Base-by-base conservation (phyloP, 768 basidiomycete genomes). In the Pleurotus tuoliensis region DNA sequence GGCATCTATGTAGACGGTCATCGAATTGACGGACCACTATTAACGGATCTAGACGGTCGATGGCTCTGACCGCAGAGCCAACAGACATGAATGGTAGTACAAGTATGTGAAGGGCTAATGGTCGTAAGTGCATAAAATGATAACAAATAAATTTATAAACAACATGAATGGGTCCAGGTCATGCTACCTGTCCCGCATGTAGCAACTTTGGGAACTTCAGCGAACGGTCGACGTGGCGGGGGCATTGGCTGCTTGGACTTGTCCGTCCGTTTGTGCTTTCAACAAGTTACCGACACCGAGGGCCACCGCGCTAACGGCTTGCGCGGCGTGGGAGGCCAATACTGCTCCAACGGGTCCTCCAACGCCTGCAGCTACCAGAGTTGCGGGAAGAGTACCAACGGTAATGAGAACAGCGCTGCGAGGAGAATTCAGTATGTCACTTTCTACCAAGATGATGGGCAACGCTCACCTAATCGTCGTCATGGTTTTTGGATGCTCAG, bases 361-460 rank as follows among this genome's bases (percentile, higher is more conserved):
- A 4, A 83, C 86, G 16, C 84, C 86, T 0, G 82, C 76, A 76
- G 64, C 91, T 80, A 2, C 79, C 87, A 18, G 89, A 30, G 91
- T 80, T 0, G 87, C 72, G 0, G 89, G 89, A 43, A 92, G 75
- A 30, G 86, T 84, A 37, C 89, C 90, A 30, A 86, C 86, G 2
- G 88, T 89, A 65, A 92, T 88, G 58, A 92, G 80, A 52, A 92
- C 82, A 5, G 89, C 89, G 60, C 87, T 87, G 52, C 90, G 67
- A 34, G 88, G 80, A 59, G 81, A 84, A 86, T 90, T 84, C 4
- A 76, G 55, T 45, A 15, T 25, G 43, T 55, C 39, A 43, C 15
- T 24, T 7, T 43, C 20, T 13, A 11, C 13, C 12, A 9, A 52
- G 30, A 18, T 5, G 24, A 25, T 25, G 24, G n/a, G 25, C 13